These are phyloP conservation scores for Rosa persica DNA, from an alignment of 306 rosid genomes.

Conservation along the genomic window DNA sequence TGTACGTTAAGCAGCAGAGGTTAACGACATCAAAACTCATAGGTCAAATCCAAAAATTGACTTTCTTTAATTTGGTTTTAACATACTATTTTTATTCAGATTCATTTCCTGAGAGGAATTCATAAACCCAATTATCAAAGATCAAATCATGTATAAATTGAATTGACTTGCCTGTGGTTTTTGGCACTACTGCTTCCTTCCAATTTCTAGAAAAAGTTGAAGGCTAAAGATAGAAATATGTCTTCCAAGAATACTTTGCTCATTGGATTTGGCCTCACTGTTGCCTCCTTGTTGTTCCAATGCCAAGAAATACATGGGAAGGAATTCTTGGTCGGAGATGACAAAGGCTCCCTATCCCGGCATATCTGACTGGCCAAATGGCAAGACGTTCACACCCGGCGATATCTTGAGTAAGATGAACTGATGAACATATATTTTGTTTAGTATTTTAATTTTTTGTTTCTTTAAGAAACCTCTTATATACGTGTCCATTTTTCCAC, in stretches of 20 bases:
- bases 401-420: constrained; percentile 8
- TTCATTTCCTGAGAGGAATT: neutral
- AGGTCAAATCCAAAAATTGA: neutral
- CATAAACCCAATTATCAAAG: neutral
- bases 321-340: constrained; percentile 1
- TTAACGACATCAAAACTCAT: neutral
- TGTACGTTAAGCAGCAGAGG: too few species aligned
- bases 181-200: neutral
- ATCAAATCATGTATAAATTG: neutral
- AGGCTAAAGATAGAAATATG: neutral
- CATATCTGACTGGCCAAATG: neutral
- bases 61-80: too few species aligned
- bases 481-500: too few species aligned
- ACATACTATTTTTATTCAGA: neutral
- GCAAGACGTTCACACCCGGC: neutral
- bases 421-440: neutral
- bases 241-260: neutral
- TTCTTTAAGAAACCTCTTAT: too few species aligned
- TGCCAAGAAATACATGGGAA: neutral
- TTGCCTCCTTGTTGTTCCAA: neutral
- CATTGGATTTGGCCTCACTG: neutral
- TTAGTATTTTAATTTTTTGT: too few species aligned
- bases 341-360: neutral
- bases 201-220: neutral
- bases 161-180: neutral